These are phyloP conservation scores for Boletellus emodensis DNA, from an alignment of 768 basidiomycete species.

Conservation along the genomic window DNA sequence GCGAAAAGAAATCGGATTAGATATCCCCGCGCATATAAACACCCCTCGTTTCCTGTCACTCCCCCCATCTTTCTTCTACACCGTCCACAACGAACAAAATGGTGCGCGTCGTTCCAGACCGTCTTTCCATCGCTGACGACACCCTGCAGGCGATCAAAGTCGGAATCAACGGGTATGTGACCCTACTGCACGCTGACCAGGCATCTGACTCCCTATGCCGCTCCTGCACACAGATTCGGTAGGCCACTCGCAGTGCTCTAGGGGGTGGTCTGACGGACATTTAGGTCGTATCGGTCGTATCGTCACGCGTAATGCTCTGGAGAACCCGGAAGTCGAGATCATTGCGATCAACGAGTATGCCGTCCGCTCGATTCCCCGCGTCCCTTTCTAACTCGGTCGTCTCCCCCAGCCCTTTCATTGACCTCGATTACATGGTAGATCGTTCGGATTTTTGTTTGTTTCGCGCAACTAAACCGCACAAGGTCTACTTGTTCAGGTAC, in stretches of 20 bases:
- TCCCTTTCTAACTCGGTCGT: constrained; percentile 2
- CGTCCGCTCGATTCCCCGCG: neutral
- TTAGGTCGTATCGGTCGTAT: constrained; percentile 97
- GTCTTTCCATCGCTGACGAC: constrained; percentile 2
- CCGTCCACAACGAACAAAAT: constrained; percentile 18
- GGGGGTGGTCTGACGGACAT: constrained; percentile 14
- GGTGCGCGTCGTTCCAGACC: constrained; percentile 14
- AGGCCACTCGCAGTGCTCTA: constrained; percentile 25
- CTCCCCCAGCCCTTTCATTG: constrained; percentile 83
- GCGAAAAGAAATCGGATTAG: constrained; percentile 24
- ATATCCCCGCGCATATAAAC: constrained; percentile 27
- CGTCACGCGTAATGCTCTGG: constrained; percentile 91
- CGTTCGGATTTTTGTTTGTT: neutral
- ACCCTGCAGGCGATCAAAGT: constrained; percentile 59
- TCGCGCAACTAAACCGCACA: constrained; percentile 2
- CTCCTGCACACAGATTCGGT: constrained; percentile 58
- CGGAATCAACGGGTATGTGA: constrained; percentile 89
- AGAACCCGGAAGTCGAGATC: constrained; percentile 71
- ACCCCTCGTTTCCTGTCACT: constrained; percentile 2
- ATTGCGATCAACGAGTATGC: constrained; percentile 93
- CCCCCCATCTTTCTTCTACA: constrained; percentile 2
- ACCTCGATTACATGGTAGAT: constrained; percentile 91
- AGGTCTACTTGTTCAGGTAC: constrained; percentile 99
- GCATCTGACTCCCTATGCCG: constrained; percentile 12
- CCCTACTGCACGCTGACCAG: constrained; percentile 2